Evolutionary conservation across 805 yeast genomes (phyloP).

Genomic region (Phaffomyces antillensis): DNA sequence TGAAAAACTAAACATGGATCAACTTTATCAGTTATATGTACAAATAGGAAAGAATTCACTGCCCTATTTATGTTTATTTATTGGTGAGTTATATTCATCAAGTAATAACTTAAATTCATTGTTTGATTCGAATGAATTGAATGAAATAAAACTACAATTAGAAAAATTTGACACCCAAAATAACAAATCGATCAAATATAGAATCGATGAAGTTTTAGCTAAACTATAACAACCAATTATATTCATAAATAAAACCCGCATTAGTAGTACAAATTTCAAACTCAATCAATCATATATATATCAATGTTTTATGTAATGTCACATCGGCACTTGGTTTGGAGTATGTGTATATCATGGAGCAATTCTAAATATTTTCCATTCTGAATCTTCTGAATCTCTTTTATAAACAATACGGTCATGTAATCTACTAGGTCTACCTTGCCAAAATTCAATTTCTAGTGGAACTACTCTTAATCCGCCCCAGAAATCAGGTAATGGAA

Average conservation of each 20-base stretch:
- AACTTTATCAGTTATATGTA: constrained; percentile 9
- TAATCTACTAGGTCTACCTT: constrained; percentile 82
- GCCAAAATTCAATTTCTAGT: constrained; percentile 93
- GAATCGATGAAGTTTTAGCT: constrained; percentile 11
- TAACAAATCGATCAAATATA: constrained; percentile 7
- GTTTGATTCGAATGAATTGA: constrained; percentile 15
- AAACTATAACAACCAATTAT: not conserved
- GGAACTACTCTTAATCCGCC: constrained; percentile 91
- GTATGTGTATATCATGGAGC: constrained; percentile 45
- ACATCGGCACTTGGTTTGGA: too few species aligned
- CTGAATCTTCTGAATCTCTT: constrained; percentile 41
- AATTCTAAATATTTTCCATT: constrained; percentile 62
- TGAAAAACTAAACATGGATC: not conserved
- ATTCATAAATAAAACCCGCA: not conserved
- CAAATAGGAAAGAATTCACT: constrained; percentile 1
- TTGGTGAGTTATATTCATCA: constrained; percentile 10
- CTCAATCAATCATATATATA: too few species aligned
- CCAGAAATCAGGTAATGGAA: constrained; percentile 93
- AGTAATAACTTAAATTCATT: not conserved
- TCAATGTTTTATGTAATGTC: too few species aligned
- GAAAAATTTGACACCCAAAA: constrained; percentile 13
- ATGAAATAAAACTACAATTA: constrained; percentile 8
- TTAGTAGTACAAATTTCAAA: too few species aligned
- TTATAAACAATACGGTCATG: constrained; percentile 82
- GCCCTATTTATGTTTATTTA: constrained; percentile 14